Evolutionary conservation across 2,329 filamentous ascomycete species (phyloP), one percentile per base, ranked within the genome.

Genomic region (Truncatella angustata): DNA sequence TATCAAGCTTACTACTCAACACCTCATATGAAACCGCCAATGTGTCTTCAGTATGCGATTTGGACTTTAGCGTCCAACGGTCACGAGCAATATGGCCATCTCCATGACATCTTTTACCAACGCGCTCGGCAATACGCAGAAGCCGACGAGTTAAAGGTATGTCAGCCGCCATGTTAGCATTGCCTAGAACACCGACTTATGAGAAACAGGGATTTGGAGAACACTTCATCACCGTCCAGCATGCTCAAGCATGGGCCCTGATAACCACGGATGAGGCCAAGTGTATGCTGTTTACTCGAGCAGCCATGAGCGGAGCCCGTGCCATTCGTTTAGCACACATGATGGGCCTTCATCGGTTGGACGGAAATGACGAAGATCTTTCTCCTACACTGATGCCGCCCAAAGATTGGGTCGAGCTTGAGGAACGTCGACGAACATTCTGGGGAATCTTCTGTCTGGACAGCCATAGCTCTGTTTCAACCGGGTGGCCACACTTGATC

Each of bases 381-480:
- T 89, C 92, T 57, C 88, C 91, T 50, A 87, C 86, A 39, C 65
- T 97, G 6, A 76, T 82, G 3, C 86, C 90, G 1, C 78, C 91
- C 0, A 82, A 80, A 60, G 89, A 91, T 63, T 96, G 90, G 90
- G 85, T 82, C 1, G 93, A 97, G 62, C 74, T 80, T 30, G 87
- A 90, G 67, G 92, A 97, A 68, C 80, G 92, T 48, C 80, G 93
- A 53, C 80, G 93, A 58, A 86, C 88, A 0, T 96, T 96, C 60
- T 97, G 93, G 93, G 82, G 86, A 58, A 80, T 85, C 1, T 97
- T 93, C 63, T 88, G 86, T 58, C 79, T 89, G 37, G 92, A 97
- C 66, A 82, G 89, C 23, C 95, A 95, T 70, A 87, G 90, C 2
- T 91, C 88, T 61, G 89, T 96, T 48, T 91, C 90, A 11, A 96